Conservation (phyloP, 768 basidiomycete species). For the Suillus lakei region DNA sequence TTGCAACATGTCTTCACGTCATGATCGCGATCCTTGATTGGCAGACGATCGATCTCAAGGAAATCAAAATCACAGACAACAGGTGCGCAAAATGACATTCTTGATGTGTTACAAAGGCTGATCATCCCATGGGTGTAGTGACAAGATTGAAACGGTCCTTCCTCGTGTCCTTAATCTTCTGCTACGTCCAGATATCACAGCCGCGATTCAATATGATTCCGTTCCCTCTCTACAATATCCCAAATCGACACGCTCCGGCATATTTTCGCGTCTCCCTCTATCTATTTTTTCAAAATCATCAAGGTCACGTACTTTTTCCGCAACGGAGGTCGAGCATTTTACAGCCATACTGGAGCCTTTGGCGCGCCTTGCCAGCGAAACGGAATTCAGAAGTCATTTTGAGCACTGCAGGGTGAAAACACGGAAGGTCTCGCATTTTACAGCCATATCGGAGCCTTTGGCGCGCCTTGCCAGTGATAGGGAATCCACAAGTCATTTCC, state of each 20-base stretch:
- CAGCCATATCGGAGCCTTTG: no score
- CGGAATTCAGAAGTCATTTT: background rate
- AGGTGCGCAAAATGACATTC: background rate
- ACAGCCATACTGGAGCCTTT: background rate
- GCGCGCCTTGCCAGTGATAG: no score
- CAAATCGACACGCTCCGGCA: background rate
- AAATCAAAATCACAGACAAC: background rate
- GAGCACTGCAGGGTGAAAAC: no score
- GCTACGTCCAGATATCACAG: background rate
- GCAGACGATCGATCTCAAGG: background rate
- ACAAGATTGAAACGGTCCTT: background rate
- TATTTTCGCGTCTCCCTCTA: background rate
- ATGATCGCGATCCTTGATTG: constrained; percentile 1
- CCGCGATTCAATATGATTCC: background rate
- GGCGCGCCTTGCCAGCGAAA: background rate
- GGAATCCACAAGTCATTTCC: no score
- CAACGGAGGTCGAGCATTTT: background rate
- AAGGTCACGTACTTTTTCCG: background rate
- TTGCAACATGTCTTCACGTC: background rate
- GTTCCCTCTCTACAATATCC: background rate
- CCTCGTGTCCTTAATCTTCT: background rate
- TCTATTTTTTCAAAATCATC: background rate
- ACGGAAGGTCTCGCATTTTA: no score
- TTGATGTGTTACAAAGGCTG: background rate
- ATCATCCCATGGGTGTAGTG: background rate